Base-by-base conservation (phyloP, 768 basidiomycete genomes). In the Tricholoma flavovirens region DNA sequence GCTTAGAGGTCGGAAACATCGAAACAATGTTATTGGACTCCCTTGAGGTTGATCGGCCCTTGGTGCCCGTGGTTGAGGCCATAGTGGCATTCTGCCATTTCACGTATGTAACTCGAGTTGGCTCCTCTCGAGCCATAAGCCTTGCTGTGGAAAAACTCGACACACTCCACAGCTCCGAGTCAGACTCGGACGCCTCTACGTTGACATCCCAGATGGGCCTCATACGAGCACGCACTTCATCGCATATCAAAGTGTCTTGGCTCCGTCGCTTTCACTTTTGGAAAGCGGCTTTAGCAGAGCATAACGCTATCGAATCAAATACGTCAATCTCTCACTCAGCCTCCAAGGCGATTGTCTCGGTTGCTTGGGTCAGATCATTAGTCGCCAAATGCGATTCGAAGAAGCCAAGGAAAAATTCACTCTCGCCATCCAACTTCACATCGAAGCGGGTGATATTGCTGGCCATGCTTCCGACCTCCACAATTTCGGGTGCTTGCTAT, bases 391-490 rank as follows among this genome's bases (percentile, higher is more conserved):
- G 3, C 45, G 59, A 21, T 62, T 64, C 40, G 53, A 58, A 2
- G 59, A 64, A 49, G 66, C 68, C 1, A 51, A 63, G 56, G 59
- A 61, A 21, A 67, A 62, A 36, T 64, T 68, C 24, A 26, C 58
- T 4, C 35, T 51, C 19, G 68, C 69, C 1, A 45, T 62, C 12
- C 54, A 58, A 15, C 43, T 69, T 5, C 70, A 71, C 38, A 54
- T 38, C 6, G 22, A 64, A 53, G 58, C 58, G 0, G 60, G 60
- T 11, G 67, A 69, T 55, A 32, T 53, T 8, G 52, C 53, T 8
- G 69, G 68, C 7, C 63, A 67, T 17, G 70, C 67, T 12, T 66
- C 67, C 26, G 69, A 70, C 42, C 56, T 66, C 3, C 60, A 69
- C 29, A 70, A 70, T 51, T 54, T 67, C 8, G 67, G 60, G 7